A percentile compares a stretch with the other conserved stretches of the same genome.
Conservation (phyloP, 805 yeast genomes). For the Cyberlindnera euphorbiae region DNA sequence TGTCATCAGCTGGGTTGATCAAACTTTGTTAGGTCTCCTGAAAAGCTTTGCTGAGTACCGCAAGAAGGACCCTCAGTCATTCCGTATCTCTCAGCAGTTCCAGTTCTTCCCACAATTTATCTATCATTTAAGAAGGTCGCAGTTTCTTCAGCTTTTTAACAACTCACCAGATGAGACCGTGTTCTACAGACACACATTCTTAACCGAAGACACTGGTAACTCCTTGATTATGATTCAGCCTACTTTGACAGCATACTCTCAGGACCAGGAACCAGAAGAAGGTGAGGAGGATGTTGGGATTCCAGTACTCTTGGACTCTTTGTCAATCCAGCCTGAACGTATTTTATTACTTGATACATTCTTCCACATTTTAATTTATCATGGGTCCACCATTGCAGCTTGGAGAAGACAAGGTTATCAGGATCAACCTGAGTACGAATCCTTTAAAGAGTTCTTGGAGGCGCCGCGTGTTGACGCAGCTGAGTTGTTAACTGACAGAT, state of each 20-base stretch:
- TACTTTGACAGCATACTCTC: conserved; percentile 78
- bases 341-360: conserved; percentile 90
- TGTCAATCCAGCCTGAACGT: conserved; percentile 83
- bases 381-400: conserved; percentile 89
- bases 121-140: conserved; percentile 93
- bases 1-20: conserved; percentile 90
- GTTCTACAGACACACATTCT: conserved; percentile 86
- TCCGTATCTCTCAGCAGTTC: conserved; percentile 79
- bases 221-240: conserved; percentile 98
- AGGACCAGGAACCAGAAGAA: conserved; percentile 67
- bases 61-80: conserved; percentile 77
- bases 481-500: conserved; percentile 82
- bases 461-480: conserved; percentile 93
- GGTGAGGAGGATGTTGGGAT: conserved; percentile 5
- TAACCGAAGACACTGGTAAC: conserved; percentile 88
- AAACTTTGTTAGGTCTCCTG: conserved; percentile 83
- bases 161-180: conserved; percentile 99
- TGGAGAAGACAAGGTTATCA: conserved; percentile 97
- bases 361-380: conserved; percentile 93
- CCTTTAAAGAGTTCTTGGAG: conserved; percentile 79
- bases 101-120: conserved; percentile 92
- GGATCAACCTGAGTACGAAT: conserved; percentile 83
- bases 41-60: conserved; percentile 91
- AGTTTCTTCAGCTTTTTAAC: conserved; percentile 91
- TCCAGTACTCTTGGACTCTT: conserved; percentile 90